Evolutionary conservation across 192 early-diverging fungal species (phyloP).

Genomic region (Cladochytrium replicatum): DNA sequence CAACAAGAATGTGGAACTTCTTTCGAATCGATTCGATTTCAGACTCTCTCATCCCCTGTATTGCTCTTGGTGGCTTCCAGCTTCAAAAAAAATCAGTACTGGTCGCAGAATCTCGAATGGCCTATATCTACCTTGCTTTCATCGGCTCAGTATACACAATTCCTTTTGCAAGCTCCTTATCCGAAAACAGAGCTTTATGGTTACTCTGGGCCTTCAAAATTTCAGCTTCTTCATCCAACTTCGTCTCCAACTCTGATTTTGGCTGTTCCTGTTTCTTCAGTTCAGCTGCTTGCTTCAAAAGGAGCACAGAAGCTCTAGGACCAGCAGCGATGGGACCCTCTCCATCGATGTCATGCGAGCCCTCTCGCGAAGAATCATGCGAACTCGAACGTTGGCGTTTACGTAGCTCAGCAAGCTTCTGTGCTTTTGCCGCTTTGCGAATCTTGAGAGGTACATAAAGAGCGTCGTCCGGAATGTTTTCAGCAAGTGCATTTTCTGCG

Average conservation of each 20-base stretch:
- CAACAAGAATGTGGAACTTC: slow-evolving; percentile 81
- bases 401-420: not conserved
- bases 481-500: no score
- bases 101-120: slow-evolving; percentile 5
- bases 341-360: no score
- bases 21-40: slow-evolving; percentile 51
- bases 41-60: slow-evolving; percentile 45
- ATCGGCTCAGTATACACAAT: slow-evolving; percentile 80
- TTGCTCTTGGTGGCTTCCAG: slow-evolving; percentile 71
- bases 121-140: slow-evolving; percentile 47
- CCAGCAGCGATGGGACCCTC: slow-evolving; percentile 38
- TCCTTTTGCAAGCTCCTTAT: slow-evolving; percentile 76
- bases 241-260: slow-evolving; percentile 72
- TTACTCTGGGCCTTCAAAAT: slow-evolving; percentile 74
- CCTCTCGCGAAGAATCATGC: no score
- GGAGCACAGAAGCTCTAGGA: slow-evolving; percentile 52
- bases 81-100: slow-evolving; percentile 13
- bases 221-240: slow-evolving; percentile 70
- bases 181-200: slow-evolving; percentile 71
- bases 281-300: slow-evolving; percentile 80
- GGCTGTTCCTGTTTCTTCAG: slow-evolving; percentile 51
- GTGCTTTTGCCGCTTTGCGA: not conserved
- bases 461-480: not conserved
- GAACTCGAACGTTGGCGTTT: no score
- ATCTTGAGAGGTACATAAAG: not conserved